Conservation (phyloP, 2,329 filamentous ascomycete genomes). For the Onygena corvina region DNA sequence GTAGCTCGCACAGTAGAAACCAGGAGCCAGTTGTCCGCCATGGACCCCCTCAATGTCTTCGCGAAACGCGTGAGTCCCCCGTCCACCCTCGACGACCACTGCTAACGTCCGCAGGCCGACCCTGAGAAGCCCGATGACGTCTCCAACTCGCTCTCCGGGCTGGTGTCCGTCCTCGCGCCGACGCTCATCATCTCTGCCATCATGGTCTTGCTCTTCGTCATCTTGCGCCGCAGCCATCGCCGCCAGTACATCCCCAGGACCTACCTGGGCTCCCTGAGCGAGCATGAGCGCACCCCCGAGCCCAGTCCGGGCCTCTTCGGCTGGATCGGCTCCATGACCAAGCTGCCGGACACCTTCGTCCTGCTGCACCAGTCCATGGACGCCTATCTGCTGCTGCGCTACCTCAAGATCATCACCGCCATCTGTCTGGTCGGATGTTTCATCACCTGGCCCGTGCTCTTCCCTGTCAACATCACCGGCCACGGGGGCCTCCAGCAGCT, state of each 20-base stretch:
- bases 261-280: conserved; percentile 42
- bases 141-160: conserved; percentile 30
- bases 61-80: conserved; percentile 10
- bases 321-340: conserved; percentile 57
- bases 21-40: conserved; percentile 5
- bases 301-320: conserved; percentile 52
- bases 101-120: conserved; percentile 8
- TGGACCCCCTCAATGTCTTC: conserved; percentile 13
- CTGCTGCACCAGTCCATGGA: conserved; percentile 88
- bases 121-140: conserved; percentile 9
- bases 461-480: conserved; percentile 80
- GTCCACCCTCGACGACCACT: neutral
- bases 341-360: conserved; percentile 60
- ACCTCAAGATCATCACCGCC: conserved; percentile 63
- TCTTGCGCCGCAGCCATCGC: conserved; percentile 39
- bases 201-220: conserved; percentile 40
- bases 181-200: conserved; percentile 34
- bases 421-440: conserved; percentile 73
- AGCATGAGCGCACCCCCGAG: conserved; percentile 45
- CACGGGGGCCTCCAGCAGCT: conserved; percentile 53
- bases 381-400: conserved; percentile 80
- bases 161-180: conserved; percentile 40
- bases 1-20: no score
- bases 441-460: conserved; percentile 79
- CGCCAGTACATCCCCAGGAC: conserved; percentile 46